These are phyloP conservation scores for Sinapis alba DNA, from an alignment of 441 rosid species.

Conservation along the genomic window DNA sequence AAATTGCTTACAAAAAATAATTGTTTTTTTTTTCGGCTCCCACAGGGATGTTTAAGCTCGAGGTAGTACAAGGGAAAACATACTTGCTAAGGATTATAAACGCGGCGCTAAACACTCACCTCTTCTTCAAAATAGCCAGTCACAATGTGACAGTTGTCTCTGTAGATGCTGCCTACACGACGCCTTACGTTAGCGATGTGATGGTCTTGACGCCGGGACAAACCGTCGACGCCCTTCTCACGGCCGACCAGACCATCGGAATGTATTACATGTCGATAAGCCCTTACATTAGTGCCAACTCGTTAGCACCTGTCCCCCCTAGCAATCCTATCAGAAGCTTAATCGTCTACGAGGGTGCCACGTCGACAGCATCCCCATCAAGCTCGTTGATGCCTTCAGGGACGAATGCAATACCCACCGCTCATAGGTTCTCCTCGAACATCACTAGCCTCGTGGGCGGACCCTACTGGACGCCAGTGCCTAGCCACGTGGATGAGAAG, in stretches of 20 bases:
- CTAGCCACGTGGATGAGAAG: constrained; percentile 54
- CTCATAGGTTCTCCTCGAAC: constrained; percentile 48
- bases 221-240: constrained; percentile 59
- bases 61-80: constrained; percentile 57
- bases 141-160: constrained; percentile 66
- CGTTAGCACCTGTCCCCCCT: constrained; percentile 39
- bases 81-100: constrained; percentile 61
- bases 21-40: not conserved
- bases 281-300: constrained; percentile 52
- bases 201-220: constrained; percentile 63
- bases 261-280: constrained; percentile 59
- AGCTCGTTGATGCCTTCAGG: constrained; percentile 56
- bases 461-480: constrained; percentile 58
- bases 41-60: constrained; percentile 60
- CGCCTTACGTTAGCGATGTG: constrained; percentile 49
- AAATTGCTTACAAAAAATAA: no score
- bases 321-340: constrained; percentile 48
- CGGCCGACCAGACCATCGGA: constrained; percentile 48
- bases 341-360: constrained; percentile 51
- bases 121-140: constrained; percentile 63
- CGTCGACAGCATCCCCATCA: constrained; percentile 28
- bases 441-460: constrained; percentile 44
- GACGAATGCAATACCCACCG: constrained; percentile 53
- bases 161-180: constrained; percentile 65
- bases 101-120: constrained; percentile 73